phyloP scores from a whole-genome alignment of 306 rosid species.

The Trifolium pratense region DNA sequence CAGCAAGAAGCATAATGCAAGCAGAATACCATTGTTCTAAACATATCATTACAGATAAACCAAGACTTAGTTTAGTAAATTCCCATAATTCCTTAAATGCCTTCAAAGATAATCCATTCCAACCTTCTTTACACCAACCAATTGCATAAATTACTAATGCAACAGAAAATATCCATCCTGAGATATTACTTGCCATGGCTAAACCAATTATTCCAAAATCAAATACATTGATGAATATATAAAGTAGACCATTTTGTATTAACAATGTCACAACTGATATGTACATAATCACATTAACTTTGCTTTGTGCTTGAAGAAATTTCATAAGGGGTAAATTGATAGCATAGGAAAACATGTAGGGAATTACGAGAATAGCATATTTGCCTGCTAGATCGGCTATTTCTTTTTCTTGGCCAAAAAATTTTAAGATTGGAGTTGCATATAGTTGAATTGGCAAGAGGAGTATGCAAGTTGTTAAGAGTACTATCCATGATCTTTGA shows the following conservation, averaged over 20 bases:
- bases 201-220: conserved; percentile 63
- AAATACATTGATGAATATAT: conserved; percentile 55
- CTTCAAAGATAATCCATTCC: conserved; percentile 71
- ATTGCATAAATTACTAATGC: conserved; percentile 53
- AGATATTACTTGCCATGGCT: conserved; percentile 61
- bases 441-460: conserved; percentile 60
- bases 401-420: conserved; percentile 67
- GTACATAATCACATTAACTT: conserved; percentile 58
- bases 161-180: conserved; percentile 52
- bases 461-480: conserved; percentile 44
- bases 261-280: conserved; percentile 51
- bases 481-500: too few species aligned
- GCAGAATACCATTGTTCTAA: conserved; percentile 55
- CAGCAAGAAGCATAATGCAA: conserved; percentile 49
- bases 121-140: conserved; percentile 75
- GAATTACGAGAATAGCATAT: conserved; percentile 56
- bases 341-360: conserved; percentile 65
- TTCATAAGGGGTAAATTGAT: conserved; percentile 55
- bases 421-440: conserved; percentile 62
- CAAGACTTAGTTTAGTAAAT: conserved; percentile 63
- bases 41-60: conserved; percentile 54
- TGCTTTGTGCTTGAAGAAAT: conserved; percentile 78
- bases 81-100: conserved; percentile 75
- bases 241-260: conserved; percentile 52
- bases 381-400: conserved; percentile 67